Base-by-base conservation (phyloP, 2,329 filamentous ascomycete species). In the Neofusicoccum ribis region DNA sequence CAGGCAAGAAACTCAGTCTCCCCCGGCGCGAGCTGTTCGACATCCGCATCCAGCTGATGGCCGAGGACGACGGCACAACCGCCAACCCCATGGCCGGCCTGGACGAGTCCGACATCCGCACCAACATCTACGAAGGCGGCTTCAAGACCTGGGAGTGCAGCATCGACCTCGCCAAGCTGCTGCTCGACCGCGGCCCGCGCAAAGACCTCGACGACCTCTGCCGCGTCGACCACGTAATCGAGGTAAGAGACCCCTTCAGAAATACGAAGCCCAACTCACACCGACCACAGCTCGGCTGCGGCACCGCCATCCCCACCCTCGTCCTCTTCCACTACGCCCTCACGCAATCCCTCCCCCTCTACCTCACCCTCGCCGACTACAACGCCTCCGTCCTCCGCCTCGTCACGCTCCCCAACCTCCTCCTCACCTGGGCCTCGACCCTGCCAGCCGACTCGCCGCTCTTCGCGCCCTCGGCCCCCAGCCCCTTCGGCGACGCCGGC, bases 81-180 rank as follows among this genome's bases (percentile, higher is more conserved):
- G 81, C 68, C 63, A 79, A 82, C 43, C 72, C 75, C 41, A 73
- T 84, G 31, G 84, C 85, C 1, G 82, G 83, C 1, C 80, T 92
- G 41, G 88, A 87, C 44, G 83, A 85, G 67, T 88, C 91, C 68
- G 91, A 95, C 76, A 88, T 95, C 69, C 90, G 88, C 76, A 91
- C 90, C 64, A 91, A 91, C 60, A 86, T 94, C 66, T 95, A 95
- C 77, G 91, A 95, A 78, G 91, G 91, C 65, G 91, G 91, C 27
- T 93, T 94, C 81, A 95, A 95, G 81, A 93, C 90, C 72, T 95
- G 91, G 91, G 91, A 95, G 79, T 93, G 91, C 78, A 92, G 89
- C 66, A 83, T 93, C 61, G 91, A 95, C 74, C 82, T 95, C 17
- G 90, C 91, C 59, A 91, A 88, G 73, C 86, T 90, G 56, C 73